These are phyloP conservation scores for Metschnikowia drakensbergensis DNA, from an alignment of 805 yeast species.

Conservation along the genomic window DNA sequence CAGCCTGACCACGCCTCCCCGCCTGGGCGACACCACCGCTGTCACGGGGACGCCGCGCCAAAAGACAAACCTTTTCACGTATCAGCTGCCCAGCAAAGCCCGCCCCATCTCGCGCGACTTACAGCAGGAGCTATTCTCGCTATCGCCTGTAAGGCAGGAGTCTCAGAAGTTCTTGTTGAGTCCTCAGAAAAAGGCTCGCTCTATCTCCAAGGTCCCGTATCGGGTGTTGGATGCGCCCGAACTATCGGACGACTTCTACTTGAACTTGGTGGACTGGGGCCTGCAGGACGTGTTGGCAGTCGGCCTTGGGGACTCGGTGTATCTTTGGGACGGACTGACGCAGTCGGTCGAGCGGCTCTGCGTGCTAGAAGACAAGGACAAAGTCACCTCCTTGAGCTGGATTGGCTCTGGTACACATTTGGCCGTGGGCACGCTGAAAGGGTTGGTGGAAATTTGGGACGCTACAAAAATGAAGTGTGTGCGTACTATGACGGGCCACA, in stretches of 20 bases:
- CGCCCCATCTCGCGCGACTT: conserved; percentile 62
- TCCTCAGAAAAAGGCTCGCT: conserved; percentile 76
- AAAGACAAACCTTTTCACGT: conserved; percentile 64
- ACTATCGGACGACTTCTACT: conserved; percentile 86
- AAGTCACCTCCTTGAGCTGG: conserved; percentile 85
- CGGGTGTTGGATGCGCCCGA: conserved; percentile 96
- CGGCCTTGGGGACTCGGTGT: conserved; percentile 83
- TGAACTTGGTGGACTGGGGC: conserved; percentile 95
- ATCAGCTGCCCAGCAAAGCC: conserved; percentile 64
- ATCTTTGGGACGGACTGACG: conserved; percentile 83
- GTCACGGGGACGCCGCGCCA: conserved; percentile 36
- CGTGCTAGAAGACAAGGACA: conserved; percentile 63
- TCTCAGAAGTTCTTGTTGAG: conserved; percentile 74
- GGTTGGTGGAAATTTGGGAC: conserved; percentile 93
- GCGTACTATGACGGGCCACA: conserved; percentile 90
- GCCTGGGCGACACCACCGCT: conserved; percentile 8
- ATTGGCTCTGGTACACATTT: conserved; percentile 91
- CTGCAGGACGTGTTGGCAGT: conserved; percentile 84
- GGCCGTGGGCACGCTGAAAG: conserved; percentile 86
- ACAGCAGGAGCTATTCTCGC: conserved; percentile 71
- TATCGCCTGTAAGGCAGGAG: conserved; percentile 86
- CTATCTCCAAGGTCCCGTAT: conserved; percentile 82
- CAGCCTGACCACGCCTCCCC: conserved; percentile 24
- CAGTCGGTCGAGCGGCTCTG: conserved; percentile 82
- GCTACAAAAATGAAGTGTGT: conserved; percentile 77